These are phyloP conservation scores for Colletotrichum viniferum DNA, from an alignment of 2,329 filamentous ascomycete species.

Conservation along the genomic window DNA sequence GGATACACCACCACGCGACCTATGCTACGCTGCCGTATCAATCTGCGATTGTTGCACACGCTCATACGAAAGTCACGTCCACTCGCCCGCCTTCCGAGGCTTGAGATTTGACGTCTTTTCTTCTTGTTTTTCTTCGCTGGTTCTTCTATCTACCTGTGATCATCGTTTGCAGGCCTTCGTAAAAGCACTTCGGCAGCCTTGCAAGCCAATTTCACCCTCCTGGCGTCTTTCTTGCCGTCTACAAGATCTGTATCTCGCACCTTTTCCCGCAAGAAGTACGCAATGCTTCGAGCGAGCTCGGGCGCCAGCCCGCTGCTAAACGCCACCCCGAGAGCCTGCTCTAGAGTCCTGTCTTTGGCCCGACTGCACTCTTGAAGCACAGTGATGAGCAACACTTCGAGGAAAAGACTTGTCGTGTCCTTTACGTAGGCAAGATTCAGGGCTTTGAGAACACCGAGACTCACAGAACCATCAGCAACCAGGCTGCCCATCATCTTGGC, in stretches of 20 bases:
- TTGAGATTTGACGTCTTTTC: neutral
- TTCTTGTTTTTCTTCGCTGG: neutral
- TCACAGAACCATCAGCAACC: conserved; percentile 49
- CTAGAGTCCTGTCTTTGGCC: conserved; percentile 38
- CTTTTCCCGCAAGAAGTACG: conserved; percentile 80
- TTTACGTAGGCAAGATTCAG: conserved; percentile 82
- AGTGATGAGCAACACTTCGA: conserved; percentile 80
- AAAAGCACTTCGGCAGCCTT: conserved; percentile 45
- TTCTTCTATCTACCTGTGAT: neutral
- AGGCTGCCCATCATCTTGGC: conserved; percentile 60
- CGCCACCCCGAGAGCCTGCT: conserved; percentile 1
- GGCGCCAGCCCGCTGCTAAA: conserved; percentile 43
- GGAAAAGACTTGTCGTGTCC: conserved; percentile 75
- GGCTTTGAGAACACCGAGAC: conserved; percentile 62
- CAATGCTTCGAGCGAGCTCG: conserved; percentile 73
- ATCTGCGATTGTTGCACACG: neutral
- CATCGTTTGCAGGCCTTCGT: conserved; percentile 23
- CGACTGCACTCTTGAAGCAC: conserved; percentile 66
- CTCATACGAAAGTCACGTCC: neutral
- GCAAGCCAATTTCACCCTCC: conserved; percentile 52
- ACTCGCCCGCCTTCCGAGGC: neutral
- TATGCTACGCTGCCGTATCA: neutral
- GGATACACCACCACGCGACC: neutral
- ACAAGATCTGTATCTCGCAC: conserved; percentile 68
- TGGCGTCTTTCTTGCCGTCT: conserved; percentile 50